Percentiles rank a stretch among this genome's conserved stretches.
Evolutionary conservation across 2,329 filamentous ascomycete species (phyloP).

Genomic region (Aspergillus latus): DNA sequence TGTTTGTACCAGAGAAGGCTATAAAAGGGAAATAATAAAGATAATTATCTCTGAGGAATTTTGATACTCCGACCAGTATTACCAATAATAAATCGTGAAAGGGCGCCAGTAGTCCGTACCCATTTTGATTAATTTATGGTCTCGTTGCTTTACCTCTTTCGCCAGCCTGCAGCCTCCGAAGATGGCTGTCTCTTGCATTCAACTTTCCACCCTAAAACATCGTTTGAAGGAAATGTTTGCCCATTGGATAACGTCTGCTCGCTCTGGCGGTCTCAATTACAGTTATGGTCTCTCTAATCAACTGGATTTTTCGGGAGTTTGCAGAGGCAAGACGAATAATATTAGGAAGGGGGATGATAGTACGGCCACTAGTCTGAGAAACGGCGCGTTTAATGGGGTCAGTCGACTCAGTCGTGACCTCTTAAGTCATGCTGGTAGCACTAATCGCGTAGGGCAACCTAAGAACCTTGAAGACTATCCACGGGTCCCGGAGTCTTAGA

Average conservation of each 20-base stretch:
- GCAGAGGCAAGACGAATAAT: constrained; percentile 17
- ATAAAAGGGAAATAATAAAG: constrained; percentile 12
- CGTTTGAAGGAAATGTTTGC: constrained; percentile 1
- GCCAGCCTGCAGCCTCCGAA: constrained; percentile 11
- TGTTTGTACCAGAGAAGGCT: constrained; percentile 17
- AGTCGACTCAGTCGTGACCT: constrained; percentile 1
- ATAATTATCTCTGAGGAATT: constrained; percentile 3
- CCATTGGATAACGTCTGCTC: constrained; percentile 10
- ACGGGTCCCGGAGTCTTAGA: not conserved
- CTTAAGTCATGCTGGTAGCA: constrained; percentile 9
- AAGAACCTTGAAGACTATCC: not conserved
- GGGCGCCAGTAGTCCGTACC: not conserved
- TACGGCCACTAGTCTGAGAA: constrained; percentile 19
- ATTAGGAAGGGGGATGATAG: constrained; percentile 21
- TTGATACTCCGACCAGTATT: constrained; percentile 10
- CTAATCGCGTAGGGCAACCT: constrained; percentile 1
- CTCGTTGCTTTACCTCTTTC: constrained; percentile 8
- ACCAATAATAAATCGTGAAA: constrained; percentile 11
- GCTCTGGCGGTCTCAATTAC: not conserved
- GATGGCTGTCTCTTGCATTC: constrained; percentile 1
- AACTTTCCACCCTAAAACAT: not conserved
- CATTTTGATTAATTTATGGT: not conserved
- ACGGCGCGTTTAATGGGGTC: constrained; percentile 16
- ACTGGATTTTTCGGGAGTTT: constrained; percentile 16
- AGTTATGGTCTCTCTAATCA: not conserved